phyloP scores from a whole-genome alignment of 441 rosid species.

The Hura crepitans region DNA sequence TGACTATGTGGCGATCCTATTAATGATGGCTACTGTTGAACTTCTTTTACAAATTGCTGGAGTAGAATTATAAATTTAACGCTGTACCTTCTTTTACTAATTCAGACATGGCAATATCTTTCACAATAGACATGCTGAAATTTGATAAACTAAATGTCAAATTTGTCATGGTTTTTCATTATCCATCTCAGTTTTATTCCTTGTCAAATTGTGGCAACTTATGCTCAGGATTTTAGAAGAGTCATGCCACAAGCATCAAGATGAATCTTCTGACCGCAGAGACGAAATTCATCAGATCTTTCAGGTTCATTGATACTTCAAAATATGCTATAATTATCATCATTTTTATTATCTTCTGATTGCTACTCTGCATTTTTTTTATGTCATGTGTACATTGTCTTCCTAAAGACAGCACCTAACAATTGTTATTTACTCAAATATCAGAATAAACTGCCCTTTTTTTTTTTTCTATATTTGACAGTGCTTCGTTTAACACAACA shows the following conservation, averaged over 20 bases:
- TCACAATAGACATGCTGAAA: not conserved
- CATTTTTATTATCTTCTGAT: not conserved
- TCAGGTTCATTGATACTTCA: conserved; percentile 44
- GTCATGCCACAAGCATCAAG: conserved; percentile 29
- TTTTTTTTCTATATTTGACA: no score
- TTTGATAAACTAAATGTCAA: not conserved
- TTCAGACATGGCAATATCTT: not conserved
- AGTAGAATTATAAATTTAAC: conserved; percentile 2
- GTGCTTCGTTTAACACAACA: not conserved
- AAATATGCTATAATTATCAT: not conserved
- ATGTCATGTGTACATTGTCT: not conserved
- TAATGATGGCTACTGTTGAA: conserved; percentile 1
- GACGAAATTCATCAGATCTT: conserved; percentile 38
- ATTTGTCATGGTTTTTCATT: not conserved
- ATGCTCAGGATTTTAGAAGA: conserved; percentile 46
- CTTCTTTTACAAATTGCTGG: not conserved
- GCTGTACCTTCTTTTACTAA: not conserved
- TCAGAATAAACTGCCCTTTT: no score
- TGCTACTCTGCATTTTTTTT: conserved; percentile 1
- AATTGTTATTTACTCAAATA: not conserved
- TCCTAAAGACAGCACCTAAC: no score
- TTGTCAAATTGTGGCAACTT: conserved; percentile 48
- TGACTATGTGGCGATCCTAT: not conserved
- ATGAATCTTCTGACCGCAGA: conserved; percentile 22
- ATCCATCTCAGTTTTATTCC: conserved; percentile 4